Base-by-base conservation (phyloP, 2,329 filamentous ascomycete genomes). In the Colletotrichum lini region DNA sequence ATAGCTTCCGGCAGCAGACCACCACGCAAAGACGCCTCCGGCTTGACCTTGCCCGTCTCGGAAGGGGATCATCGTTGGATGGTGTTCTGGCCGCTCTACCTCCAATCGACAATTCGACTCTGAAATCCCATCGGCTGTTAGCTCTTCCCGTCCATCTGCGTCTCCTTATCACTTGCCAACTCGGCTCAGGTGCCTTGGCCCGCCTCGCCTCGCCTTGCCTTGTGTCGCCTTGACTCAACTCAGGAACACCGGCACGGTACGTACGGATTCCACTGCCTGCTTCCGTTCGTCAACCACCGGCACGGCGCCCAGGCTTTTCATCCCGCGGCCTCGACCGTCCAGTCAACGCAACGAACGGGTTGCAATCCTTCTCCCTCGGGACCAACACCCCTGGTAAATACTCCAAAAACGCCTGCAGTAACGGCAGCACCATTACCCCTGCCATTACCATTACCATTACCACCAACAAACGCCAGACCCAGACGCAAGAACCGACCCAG, bases 301-400 rank as follows among this genome's bases (percentile, higher is more conserved):
- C 21, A 63, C 30, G 30, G 30, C 30, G 10, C 35, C 35, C 68
- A 63, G 68, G 65, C 65, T 71, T 68, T 63, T 45, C 64, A 18
- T 63, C 58, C 69, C 59, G 65, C 58, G 58, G 52, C 58, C 58
- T 53, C 45, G 10, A 52, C 18, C 40, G 23, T 49, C 58, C 64
- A 54, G 49, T 54, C 63, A 70, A 35, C 38, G 16, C 64, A 54
- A 42, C 42, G 56, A 70, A 35, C 38, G 16, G 61, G 42, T 56
- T 38, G 44, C 45, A 47, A 21, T 42, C 35, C 35, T 44, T 65
- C 61, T 53, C 59, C 47, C 44, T 54, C 45, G 54, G 45, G 54
- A 30, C 35, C 67, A 65, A 69, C 42, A 65, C 54, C 67, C 67
- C 67, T 65, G 67, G 67, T 45, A 35, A 23, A 53, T 54, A 23